Evolutionary conservation across 2,329 filamentous ascomycete species (phyloP), one percentile per base, ranked within the genome.

Genomic region (Fusarium oligoseptatum): DNA sequence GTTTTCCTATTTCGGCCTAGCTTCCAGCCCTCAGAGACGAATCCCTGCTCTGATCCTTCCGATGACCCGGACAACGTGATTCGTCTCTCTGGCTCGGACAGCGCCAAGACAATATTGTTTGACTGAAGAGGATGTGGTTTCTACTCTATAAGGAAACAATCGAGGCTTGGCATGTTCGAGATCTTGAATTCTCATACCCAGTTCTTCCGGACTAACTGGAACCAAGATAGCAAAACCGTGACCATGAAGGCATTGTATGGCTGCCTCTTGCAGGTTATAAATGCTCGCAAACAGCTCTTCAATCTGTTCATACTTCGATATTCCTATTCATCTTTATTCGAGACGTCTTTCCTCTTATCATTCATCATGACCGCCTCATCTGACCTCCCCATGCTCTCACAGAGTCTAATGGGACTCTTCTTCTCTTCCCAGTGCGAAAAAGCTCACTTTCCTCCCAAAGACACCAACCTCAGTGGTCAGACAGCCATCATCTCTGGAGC

Each of bases 401-500:
- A 41, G 15, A 41, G 56, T 27, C 14, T 27, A 14, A 24, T 60
- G 15, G 36, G 37, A 7, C 37, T 60, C 57, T 60, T 60, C 37
- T 20, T 27, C 8, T 29, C 57, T 11, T 60, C 56, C 8, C 57
- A 60, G 37, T 11, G 36, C 20, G 34, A 37, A 43, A 60, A 43
- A 17, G 37, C 57, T 11, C 37, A 43, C 10, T 60, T 60, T 11
- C 57, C 39, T 20, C 57, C 67, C 20, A 62, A 52, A 24, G 50
- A 36, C 6, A 64, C 58, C 45, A 29, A 67, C 58, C 73, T 85
- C 43, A 74, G 77, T 12, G 81, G 82, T 3, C 77, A 84, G 67
- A 81, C 81, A 1, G 84, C 85, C 56, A 84, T 89, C 37, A 80
- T 89, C 9, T 87, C 87, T 0, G 87, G 87, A 3, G 77, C 83